phyloP scores from a whole-genome alignment of 2,329 filamentous ascomycete species.

The Fusarium buxicola region DNA sequence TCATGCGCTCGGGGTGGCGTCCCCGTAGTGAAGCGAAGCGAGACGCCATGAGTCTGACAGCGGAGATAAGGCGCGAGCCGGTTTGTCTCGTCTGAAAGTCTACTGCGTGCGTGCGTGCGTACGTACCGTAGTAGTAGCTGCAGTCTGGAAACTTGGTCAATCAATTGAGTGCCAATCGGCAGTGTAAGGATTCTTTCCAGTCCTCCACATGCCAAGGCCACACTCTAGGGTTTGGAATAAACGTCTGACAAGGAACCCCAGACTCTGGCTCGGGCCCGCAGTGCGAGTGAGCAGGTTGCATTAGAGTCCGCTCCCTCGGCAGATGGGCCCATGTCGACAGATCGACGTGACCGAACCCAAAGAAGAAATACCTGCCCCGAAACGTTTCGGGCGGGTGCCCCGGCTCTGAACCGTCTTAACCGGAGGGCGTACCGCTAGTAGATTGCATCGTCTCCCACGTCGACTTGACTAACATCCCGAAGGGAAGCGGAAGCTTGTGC shows the following conservation, averaged over 20 bases:
- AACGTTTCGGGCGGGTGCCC: conserved; percentile 19
- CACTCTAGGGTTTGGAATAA: conserved; percentile 3
- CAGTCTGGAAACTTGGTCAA: too few species aligned
- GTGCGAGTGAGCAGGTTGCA: conserved; percentile 42
- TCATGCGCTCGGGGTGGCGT: neutral
- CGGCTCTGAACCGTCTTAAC: too few species aligned
- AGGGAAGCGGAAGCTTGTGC: conserved; percentile 34
- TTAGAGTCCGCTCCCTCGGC: conserved; percentile 27
- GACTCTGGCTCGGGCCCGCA: conserved; percentile 11
- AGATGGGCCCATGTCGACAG: too few species aligned
- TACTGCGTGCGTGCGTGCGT: too few species aligned
- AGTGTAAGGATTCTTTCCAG: too few species aligned
- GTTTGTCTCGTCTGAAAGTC: too few species aligned
- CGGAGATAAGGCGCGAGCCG: neutral
- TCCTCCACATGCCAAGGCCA: neutral
- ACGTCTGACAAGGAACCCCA: conserved; percentile 31
- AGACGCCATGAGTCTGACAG: conserved; percentile 21
- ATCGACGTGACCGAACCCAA: conserved; percentile 18
- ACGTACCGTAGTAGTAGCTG: too few species aligned
- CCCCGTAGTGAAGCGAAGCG: conserved; percentile 1
- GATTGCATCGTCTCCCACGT: too few species aligned
- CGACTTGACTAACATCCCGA: conserved; percentile 5
- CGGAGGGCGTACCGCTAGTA: too few species aligned
- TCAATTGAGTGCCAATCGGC: too few species aligned
- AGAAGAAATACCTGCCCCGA: conserved; percentile 12